Evolutionary conservation across 2,329 filamentous ascomycete species (phyloP), one percentile per base, ranked within the genome.

Genomic region (Fusarium sp.): DNA sequence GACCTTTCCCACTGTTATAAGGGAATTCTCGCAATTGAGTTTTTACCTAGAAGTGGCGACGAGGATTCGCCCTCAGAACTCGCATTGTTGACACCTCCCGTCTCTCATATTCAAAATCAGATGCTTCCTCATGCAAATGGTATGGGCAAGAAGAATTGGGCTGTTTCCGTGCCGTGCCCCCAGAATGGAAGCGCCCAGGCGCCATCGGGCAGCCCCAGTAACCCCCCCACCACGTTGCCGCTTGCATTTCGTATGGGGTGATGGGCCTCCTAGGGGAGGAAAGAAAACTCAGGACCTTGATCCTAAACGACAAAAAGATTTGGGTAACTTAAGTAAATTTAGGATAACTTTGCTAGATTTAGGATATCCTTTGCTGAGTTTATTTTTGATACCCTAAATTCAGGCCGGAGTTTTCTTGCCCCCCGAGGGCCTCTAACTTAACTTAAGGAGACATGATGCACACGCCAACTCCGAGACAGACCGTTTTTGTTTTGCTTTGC

Each of bases 241-340:
- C 71, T 44, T 65, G 67, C 68, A 72, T 65, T 47, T 62, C n/a
- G 38, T 62, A 74, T 74, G 71, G 72, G 71, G 68, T 74, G 72
- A 74, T 62, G 62, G 63, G 56, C n/a, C n/a, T n/a, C 20, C 50
- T 26, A 26, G 26, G 26, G 26, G 26, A 26, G 26, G 26, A 26
- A 26, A 26, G 26, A 26, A 26, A 26, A 26, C 26, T 26, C 26
- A 26, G 26, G 26, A 26, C 26, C 26, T 26, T 26, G 26, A 26
- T 26, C 26, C 6, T 26, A 6, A 26, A 26, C 6, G 6, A 26
- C 26, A 26, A 26, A 26, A 26, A 26, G 26, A 26, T 26, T 26
- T 26, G 6, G 26, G 26, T 26, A 26, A 26, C 26, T 26, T 26
- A 7, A 26, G 26, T 26, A 26, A 26, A 26, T 26, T 26, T 26